A percentile compares a stretch with the other conserved stretches of the same genome.
These are phyloP conservation scores for Scytalidium sp. DNA, from an alignment of 2,329 filamentous ascomycete genomes.

Conservation along the genomic window DNA sequence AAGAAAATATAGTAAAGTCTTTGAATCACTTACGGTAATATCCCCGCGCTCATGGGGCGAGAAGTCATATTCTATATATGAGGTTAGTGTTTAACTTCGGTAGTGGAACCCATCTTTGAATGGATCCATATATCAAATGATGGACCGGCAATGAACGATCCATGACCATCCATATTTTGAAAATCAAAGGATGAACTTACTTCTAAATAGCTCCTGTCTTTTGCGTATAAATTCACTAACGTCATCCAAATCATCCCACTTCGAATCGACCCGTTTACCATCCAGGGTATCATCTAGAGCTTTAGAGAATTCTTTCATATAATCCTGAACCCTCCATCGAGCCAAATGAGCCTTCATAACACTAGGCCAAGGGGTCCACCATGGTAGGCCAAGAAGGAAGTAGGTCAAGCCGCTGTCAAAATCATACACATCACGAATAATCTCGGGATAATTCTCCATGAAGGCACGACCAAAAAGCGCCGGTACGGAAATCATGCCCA, in stretches of 20 bases:
- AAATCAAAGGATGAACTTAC: no score
- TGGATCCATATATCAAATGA: no score
- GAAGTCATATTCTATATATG: constrained; percentile 27
- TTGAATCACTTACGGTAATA: constrained; percentile 30
- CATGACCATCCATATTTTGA: no score
- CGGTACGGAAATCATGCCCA: constrained; percentile 46
- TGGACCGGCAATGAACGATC: no score
- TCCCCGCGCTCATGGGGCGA: constrained; percentile 38
- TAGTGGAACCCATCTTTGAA: background rate
- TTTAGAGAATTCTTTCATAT: constrained; percentile 37
- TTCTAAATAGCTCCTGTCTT: constrained; percentile 36
- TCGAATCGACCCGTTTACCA: constrained; percentile 35
- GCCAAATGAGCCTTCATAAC: constrained; percentile 45
- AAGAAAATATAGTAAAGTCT: background rate
- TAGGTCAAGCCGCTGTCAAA: constrained; percentile 52
- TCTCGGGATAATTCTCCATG: constrained; percentile 46
- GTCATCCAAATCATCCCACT: constrained; percentile 45
- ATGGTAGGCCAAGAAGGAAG: constrained; percentile 52
- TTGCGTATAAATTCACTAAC: constrained; percentile 41
- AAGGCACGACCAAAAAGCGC: constrained; percentile 51
- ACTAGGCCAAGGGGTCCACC: constrained; percentile 50
- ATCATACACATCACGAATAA: constrained; percentile 52
- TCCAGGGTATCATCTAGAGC: constrained; percentile 39
- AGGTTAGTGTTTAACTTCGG: constrained; percentile 21
- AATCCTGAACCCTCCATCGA: constrained; percentile 36